phyloP scores from a whole-genome alignment of 371 early-diverging fungal genomes.

The Syncephalastrum monosporum region DNA sequence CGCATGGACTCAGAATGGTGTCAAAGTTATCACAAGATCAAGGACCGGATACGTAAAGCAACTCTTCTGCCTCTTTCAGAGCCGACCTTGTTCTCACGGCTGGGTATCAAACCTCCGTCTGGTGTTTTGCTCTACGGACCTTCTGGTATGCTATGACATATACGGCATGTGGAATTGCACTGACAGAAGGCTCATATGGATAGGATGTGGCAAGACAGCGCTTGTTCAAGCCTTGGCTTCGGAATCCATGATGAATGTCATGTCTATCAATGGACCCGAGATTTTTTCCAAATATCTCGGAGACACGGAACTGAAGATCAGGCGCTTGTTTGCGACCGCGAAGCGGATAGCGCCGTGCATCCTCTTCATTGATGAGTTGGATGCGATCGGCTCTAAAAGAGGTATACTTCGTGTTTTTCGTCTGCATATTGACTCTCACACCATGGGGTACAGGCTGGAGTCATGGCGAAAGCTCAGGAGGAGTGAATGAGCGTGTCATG shows the following conservation, averaged over 20 bases:
- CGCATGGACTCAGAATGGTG: background rate
- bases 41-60: conserved; percentile 68
- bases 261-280: conserved; percentile 78
- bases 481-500: conserved; percentile 77
- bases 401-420: conserved; percentile 30
- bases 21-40: conserved; percentile 61
- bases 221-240: conserved; percentile 75
- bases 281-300: conserved; percentile 89
- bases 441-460: conserved; percentile 38
- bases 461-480: conserved; percentile 53
- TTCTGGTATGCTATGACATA: conserved; percentile 52
- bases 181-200: background rate
- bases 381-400: conserved; percentile 79
- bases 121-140: conserved; percentile 89
- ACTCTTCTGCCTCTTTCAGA: conserved; percentile 69
- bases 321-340: conserved; percentile 84
- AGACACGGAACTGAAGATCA: conserved; percentile 83
- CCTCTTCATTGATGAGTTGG: conserved; percentile 91
- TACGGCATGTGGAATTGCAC: no score
- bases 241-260: conserved; percentile 72
- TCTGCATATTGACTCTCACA: background rate
- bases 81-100: conserved; percentile 58
- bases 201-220: conserved; percentile 86
- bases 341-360: conserved; percentile 83
- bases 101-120: conserved; percentile 75